Evolutionary conservation across 2,329 filamentous ascomycete species (phyloP).

Genomic region (Dothiorella sarmentorum): DNA sequence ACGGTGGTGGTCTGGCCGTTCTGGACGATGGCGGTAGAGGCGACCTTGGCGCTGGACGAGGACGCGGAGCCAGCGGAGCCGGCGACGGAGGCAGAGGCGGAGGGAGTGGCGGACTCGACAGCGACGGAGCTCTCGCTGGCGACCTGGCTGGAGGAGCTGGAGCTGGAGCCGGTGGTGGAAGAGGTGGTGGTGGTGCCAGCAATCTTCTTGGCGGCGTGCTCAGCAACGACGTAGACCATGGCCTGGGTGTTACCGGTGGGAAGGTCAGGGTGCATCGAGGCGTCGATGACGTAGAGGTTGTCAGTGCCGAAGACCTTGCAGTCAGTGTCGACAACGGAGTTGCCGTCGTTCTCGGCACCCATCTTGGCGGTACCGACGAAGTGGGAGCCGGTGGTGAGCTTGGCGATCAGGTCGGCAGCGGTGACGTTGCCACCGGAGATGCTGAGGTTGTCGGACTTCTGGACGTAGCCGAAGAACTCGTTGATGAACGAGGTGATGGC

Average conservation of each 20-base stretch:
- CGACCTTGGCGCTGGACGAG: background rate
- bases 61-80: background rate
- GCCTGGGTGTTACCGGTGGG: constrained; percentile 66
- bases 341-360: constrained; percentile 50
- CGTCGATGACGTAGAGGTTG: constrained; percentile 54
- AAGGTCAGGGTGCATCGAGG: constrained; percentile 66
- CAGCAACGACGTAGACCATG: constrained; percentile 61
- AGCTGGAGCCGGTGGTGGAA: constrained; percentile 1
- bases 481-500: constrained; percentile 46
- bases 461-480: constrained; percentile 39
- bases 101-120: background rate
- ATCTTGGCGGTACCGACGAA: constrained; percentile 43
- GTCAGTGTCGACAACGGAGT: constrained; percentile 60
- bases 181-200: constrained; percentile 35
- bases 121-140: background rate
- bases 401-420: constrained; percentile 31
- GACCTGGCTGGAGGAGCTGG: background rate
- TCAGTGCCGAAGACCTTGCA: constrained; percentile 55
- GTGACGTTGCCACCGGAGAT: constrained; percentile 42
- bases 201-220: constrained; percentile 56
- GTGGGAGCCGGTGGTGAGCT: constrained; percentile 29
- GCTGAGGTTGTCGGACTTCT: constrained; percentile 29
- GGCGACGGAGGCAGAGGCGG: background rate
- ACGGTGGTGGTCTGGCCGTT: constrained; percentile 4
- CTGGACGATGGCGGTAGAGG: background rate